These are phyloP conservation scores for Tolypocladium tropicale DNA, from an alignment of 2,329 filamentous ascomycete species.

Conservation along the genomic window DNA sequence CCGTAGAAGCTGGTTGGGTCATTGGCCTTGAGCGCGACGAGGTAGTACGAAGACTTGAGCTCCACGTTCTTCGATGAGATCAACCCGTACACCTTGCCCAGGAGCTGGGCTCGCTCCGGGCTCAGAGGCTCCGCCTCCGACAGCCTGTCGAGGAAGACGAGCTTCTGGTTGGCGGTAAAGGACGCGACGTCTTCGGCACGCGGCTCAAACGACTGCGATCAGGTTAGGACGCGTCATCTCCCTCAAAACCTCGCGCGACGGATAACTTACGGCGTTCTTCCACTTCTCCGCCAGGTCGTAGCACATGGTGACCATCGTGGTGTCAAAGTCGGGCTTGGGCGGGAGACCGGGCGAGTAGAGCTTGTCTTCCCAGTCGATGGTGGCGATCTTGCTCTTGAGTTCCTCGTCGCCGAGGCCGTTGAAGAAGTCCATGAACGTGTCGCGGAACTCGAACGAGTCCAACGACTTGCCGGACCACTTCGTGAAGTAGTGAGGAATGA, in stretches of 20 bases:
- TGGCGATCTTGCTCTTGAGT: slow-evolving; percentile 52
- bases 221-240: slow-evolving; percentile 6
- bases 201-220: slow-evolving; percentile 48
- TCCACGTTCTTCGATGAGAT: slow-evolving; percentile 74
- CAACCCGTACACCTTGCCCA: slow-evolving; percentile 69
- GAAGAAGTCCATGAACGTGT: slow-evolving; percentile 81
- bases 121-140: slow-evolving; percentile 55
- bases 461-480: slow-evolving; percentile 79
- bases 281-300: slow-evolving; percentile 76
- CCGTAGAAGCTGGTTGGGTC: slow-evolving; percentile 60
- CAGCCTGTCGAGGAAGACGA: slow-evolving; percentile 80
- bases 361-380: slow-evolving; percentile 81
- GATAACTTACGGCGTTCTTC: slow-evolving; percentile 45
- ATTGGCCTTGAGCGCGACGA: slow-evolving; percentile 65
- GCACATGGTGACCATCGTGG: slow-evolving; percentile 74
- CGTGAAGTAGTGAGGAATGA: slow-evolving; percentile 90
- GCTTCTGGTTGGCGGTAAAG: slow-evolving; percentile 78
- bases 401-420: slow-evolving; percentile 50
- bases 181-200: slow-evolving; percentile 55
- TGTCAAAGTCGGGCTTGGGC: slow-evolving; percentile 85
- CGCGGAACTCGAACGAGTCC: slow-evolving; percentile 90
- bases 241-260: slow-evolving; percentile 15
- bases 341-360: slow-evolving; percentile 86
- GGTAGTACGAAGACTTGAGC: slow-evolving; percentile 69
- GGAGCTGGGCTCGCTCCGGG: slow-evolving; percentile 53